These are phyloP conservation scores for Pseudozyma thailandica DNA, from an alignment of 1,284 basidiomycete genomes.

Conservation along the genomic window DNA sequence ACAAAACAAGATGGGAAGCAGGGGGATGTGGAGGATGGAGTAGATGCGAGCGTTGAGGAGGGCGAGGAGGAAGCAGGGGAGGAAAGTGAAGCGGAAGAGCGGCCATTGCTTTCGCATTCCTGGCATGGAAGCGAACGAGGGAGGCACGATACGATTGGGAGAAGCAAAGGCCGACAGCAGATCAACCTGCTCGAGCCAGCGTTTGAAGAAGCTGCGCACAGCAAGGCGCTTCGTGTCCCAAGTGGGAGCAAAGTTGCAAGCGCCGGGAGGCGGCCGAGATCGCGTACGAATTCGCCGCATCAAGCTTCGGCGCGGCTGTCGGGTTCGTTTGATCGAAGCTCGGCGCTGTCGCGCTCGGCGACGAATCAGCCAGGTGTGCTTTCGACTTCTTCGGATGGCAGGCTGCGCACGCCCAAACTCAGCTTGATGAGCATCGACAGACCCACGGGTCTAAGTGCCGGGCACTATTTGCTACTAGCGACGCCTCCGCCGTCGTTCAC, in stretches of 20 bases:
- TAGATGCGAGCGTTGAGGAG: too few relatives aligned
- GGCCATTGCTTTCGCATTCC: constrained; percentile 18
- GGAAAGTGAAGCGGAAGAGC: constrained; percentile 4
- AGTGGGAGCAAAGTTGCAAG: constrained; percentile 4
- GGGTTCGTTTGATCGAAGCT: constrained; percentile 28
- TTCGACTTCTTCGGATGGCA: constrained; percentile 7
- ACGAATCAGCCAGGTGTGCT: constrained; percentile 15
- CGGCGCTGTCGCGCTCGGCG: constrained; percentile 25
- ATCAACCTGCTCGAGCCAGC: constrained; percentile 24
- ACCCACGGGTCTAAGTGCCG: constrained; percentile 37
- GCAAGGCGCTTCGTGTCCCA: constrained; percentile 30
- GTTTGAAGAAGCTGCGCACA: constrained; percentile 2
- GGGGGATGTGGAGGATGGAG: constrained; percentile 2
- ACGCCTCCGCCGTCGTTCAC: constrained; percentile 32
- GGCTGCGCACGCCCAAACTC: constrained; percentile 29
- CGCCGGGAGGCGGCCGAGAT: constrained; percentile 15
- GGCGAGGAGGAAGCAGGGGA: constrained; percentile 3
- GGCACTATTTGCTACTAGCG: constrained; percentile 41
- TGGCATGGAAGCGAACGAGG: constrained; percentile 19
- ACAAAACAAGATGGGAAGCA: neutral
- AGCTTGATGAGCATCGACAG: constrained; percentile 40
- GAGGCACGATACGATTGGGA: neutral
- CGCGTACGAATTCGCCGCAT: constrained; percentile 40
- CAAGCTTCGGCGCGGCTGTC: constrained; percentile 15
- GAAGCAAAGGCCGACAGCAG: constrained; percentile 5